These are phyloP conservation scores for Fusarium robinianum DNA, from an alignment of 2,329 filamentous ascomycete genomes.

Conservation along the genomic window DNA sequence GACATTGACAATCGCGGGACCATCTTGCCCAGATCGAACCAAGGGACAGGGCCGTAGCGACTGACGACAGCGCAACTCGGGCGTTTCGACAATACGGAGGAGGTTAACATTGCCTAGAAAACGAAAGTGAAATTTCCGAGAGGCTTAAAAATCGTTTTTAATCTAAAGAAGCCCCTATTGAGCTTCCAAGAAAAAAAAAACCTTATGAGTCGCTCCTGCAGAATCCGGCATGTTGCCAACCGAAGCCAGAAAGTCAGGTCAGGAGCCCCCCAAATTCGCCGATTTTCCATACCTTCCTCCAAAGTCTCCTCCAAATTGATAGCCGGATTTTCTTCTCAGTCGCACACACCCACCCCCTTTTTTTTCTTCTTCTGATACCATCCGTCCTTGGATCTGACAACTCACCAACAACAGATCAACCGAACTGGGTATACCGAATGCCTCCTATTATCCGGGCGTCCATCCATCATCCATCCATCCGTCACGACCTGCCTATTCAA, in stretches of 20 bases:
- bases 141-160: too few species aligned
- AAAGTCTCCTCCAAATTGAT: background rate
- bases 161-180: too few species aligned
- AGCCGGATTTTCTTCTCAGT: background rate
- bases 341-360: background rate
- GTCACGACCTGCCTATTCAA: too few species aligned
- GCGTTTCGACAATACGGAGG: too few species aligned
- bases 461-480: too few species aligned
- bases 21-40: slow-evolving; percentile 8
- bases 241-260: background rate
- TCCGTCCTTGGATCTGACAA: too few species aligned
- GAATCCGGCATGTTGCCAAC: slow-evolving; percentile 3
- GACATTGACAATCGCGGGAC: slow-evolving; percentile 16
- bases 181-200: slow-evolving; percentile 8
- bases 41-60: background rate
- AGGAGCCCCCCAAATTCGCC: slow-evolving; percentile 1
- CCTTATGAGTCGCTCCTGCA: slow-evolving; percentile 7
- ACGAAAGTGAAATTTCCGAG: slow-evolving; percentile 7
- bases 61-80: too few species aligned
- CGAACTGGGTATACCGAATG: too few species aligned
- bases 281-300: too few species aligned
- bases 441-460: too few species aligned
- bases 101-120: background rate
- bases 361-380: too few species aligned
- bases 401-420: too few species aligned